Evolutionary conservation across 495 filamentous ascomycete genomes (phyloP), one percentile per base, ranked within the genome.

Genomic region (Penicillium bialowiezense): DNA sequence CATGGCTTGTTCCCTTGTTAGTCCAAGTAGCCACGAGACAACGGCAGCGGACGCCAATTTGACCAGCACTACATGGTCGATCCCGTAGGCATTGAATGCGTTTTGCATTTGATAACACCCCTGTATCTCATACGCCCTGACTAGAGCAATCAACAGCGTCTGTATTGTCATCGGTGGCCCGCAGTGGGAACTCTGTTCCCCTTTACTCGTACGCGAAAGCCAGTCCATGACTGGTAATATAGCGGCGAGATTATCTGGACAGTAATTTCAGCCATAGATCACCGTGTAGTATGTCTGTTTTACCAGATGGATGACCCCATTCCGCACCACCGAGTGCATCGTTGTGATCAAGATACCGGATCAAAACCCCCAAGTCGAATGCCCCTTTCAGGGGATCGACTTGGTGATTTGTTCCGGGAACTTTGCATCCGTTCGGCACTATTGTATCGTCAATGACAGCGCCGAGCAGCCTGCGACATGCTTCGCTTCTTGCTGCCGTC

Each of bases 51-150:
- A 68, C 1, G 72, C 71, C 3, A 79, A 39, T 42, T 76, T 74
- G 28, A 75, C 71, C 0, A 77, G 57, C 13, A 79, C 63, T 0
- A 62, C 62, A 59, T 77, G 75, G 52, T 79, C 75, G 0, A 78
- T 52, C 0, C 75, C 75, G 18, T 55, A 40, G 0, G 28, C 32
- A 43, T 77, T 76, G 46, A 74, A 71, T 5, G 71, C 53, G 28
- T 76, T 76, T 2, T 43, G 31, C 3, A 70, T 54, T 14, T 69
- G 72, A 35, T 70, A 65, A 34, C 42, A 55, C n/a, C 74, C 75
- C 35, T 78, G 74, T 34, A 78, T 71, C 46, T 78, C 74, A 41
- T 76, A 75, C 1, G 72, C 66, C 50, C 77, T 77, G 48, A 75
- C 70, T 34, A 69, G 32, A 7, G 64, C 67, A 7, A 41, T 37